Evolutionary conservation across 352 stramenopile genomes (phyloP), one percentile per base, ranked within the genome.

Genomic region (Saprolegnia parasitica): DNA sequence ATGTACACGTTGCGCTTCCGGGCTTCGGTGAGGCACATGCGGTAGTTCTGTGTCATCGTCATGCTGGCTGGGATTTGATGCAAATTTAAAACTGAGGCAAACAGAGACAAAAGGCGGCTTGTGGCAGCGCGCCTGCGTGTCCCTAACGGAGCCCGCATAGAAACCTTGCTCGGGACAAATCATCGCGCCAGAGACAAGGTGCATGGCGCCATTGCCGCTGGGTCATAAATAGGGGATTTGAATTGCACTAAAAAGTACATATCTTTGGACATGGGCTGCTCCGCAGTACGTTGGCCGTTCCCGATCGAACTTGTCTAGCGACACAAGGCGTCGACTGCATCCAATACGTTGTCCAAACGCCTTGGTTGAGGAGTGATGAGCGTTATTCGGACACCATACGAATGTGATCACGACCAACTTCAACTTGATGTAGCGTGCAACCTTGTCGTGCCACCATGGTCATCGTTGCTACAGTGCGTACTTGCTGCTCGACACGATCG

Each of bases 21-120:
- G 35, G 52, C 52, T 60, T 60, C 52, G 35, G 52, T 60, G 24
- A 60, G 35, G 35, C 52, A 60, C 52, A 60, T 60, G 52, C 52
- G 52, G 52, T 60, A 60, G 35, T 60, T 60, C 11, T 60, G 52
- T n/a, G 52, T 60, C 52, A 60, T 60, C 13, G 52, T 4, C 52
- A 60, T 60, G n/a, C 11, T n/a, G 35, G 3, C 24, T 35, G 2
- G 29, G 29, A 35, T 5, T 35, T 5, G 5, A 35, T 6, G 35
- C 9, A 60, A 60, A 60, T 60, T 1, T 4, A 60, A 60, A 24
- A 26, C 35, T 35, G 35, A 16, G 24, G 11, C 52, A 24, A 4
- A 26, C 11, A 60, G 4, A 13, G 11, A 15, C 18, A 20, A 21
- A 52, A 20, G 46, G 21, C 18, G 18, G 35, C 11, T 24, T 15